Evolutionary conservation across 2,329 filamentous ascomycete species (phyloP), one percentile per base, ranked within the genome.

Genomic region (Chaetomiaceae sp.): DNA sequence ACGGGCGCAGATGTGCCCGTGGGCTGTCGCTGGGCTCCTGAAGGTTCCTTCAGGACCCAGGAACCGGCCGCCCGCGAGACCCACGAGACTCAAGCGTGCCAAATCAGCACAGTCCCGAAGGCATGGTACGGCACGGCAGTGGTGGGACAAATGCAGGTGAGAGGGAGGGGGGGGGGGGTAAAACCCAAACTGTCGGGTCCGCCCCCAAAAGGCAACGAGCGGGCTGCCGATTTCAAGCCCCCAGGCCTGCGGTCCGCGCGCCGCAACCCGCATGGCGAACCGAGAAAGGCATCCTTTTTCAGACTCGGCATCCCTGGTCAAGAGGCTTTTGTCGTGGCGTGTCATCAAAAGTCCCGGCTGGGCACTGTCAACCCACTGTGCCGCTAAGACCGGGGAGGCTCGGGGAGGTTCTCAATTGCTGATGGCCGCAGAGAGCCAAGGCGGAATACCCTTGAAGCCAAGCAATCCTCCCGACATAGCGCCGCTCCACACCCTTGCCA

Each of bases 171-270:
- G 18, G 10, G 20, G 36, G 6, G 27, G 14, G 27, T 7, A 6
- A 14, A 9, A 47, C 48, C 50, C 50, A 32, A 27, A 33, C 44
- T 53, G 50, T 53, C 44, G 50, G 50, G 44, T 43, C 44, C 16
- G 20, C 25, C 27, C 5, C 25, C 16, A 21, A 13, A 47, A 42
- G 43, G 16, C 16, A 13, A 32, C 40, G n/a, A 37, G 29, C 14
- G 20, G 23, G n/a, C 20, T n/a, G 23, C 45, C 25, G 34, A 30
- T 10, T 14, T 34, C 29, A 9, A 8, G 18, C 11, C 23, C 13
- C 6, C 18, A 11, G 16, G 14, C 23, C 13, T 18, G 27, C 42
- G 49, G 49, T 46, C 36, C 36, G 49, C 49, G 42, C 42, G n/a
- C 34, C 23, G 16, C 13, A 13, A 16, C 27, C 9, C 38, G 29